Percentiles rank a stretch among this genome's conserved stretches.
These are phyloP conservation scores for Musa troglodytarum DNA, from an alignment of 176 grass and related monocot genomes.

Conservation along the genomic window DNA sequence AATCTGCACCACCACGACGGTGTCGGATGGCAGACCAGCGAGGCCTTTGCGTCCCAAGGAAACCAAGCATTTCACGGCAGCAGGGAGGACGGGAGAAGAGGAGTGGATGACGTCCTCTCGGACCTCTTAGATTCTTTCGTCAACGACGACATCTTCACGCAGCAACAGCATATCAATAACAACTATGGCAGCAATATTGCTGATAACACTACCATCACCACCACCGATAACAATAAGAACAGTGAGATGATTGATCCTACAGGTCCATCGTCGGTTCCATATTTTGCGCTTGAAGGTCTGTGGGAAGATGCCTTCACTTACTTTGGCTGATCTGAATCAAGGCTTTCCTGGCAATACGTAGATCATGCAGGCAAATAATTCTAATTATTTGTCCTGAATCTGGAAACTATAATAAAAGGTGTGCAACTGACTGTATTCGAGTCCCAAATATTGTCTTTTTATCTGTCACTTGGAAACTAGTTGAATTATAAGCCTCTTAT, in stretches of 20 bases:
- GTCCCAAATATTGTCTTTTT: too few relatives aligned
- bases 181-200: too few relatives aligned
- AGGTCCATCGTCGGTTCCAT: not conserved
- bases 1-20: not conserved
- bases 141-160: not conserved
- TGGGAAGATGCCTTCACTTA: not conserved
- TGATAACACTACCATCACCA: not conserved
- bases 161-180: not conserved
- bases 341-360: not conserved
- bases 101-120: not conserved
- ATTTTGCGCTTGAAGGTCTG: not conserved
- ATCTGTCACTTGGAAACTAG: too few relatives aligned
- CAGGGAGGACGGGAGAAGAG: not conserved
- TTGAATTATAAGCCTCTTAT: too few relatives aligned
- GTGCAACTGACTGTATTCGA: not conserved
- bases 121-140: slow-evolving; percentile 4
- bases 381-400: not conserved
- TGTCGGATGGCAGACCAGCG: too few relatives aligned
- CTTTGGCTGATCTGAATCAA: not conserved
- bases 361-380: not conserved
- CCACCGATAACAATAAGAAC: not conserved
- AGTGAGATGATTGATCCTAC: not conserved
- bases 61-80: too few relatives aligned
- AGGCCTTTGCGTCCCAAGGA: too few relatives aligned
- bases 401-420: not conserved